Conservation (phyloP, 208 protist genomes). For the Crithidia fasciculata region DNA sequence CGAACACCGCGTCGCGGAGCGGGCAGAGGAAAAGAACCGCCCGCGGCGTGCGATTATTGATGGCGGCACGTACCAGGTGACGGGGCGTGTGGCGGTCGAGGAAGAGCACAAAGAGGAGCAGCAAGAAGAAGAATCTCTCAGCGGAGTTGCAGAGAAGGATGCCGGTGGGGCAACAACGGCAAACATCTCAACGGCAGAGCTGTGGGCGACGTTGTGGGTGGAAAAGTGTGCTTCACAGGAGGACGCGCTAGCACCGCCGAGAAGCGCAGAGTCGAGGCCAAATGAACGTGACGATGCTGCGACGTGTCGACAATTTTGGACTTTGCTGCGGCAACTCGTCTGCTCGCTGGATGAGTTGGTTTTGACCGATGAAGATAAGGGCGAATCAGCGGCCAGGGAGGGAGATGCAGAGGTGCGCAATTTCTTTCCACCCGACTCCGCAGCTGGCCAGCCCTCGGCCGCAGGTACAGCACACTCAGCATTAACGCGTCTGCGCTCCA, state of each 20-base stretch:
- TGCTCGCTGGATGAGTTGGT: constrained; percentile 34
- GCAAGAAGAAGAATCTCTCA: no score
- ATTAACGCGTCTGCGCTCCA: not conserved
- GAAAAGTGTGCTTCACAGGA: no score
- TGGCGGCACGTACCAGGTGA: constrained; percentile 47
- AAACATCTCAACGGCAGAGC: no score
- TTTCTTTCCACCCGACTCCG: not conserved
- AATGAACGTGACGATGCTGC: no score
- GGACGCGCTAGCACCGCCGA: no score
- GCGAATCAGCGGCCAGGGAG: not conserved
- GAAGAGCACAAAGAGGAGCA: no score
- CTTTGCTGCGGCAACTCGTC: constrained; percentile 28
- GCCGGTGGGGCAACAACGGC: no score
- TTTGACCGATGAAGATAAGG: constrained; percentile 42
- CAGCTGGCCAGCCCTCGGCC: not conserved
- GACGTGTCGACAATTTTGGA: constrained; percentile 8
- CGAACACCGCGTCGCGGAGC: constrained; percentile 47
- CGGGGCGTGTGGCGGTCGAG: not conserved
- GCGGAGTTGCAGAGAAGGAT: no score
- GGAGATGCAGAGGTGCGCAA: not conserved
- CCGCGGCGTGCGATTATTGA: constrained; percentile 65
- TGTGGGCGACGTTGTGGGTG: no score
- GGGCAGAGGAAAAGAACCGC: constrained; percentile 54
- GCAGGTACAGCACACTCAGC: not conserved
- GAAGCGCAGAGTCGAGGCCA: no score